Evolutionary conservation across 164 flowering plant genomes (phyloP).

Genomic region (Sedum album): DNA sequence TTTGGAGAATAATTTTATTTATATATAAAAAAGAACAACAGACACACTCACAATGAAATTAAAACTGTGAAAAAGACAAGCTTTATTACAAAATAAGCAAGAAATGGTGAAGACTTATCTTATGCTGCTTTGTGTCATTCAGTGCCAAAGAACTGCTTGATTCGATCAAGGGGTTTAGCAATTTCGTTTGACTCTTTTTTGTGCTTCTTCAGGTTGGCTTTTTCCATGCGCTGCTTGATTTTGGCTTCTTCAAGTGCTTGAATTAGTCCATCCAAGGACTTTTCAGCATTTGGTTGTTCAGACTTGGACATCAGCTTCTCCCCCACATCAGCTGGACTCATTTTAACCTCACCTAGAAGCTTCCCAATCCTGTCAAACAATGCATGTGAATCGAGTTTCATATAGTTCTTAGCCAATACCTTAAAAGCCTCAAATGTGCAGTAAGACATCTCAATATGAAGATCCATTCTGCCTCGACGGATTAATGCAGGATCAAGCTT

Average conservation of each 20-base stretch:
- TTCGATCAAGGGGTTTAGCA: background rate
- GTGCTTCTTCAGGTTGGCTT: conserved; percentile 11
- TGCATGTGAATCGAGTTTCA: conserved; percentile 21
- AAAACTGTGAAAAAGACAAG: too few species aligned
- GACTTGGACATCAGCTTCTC: conserved; percentile 35
- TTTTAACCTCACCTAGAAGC: conserved; percentile 18
- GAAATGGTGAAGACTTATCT: background rate
- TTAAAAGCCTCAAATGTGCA: conserved; percentile 32
- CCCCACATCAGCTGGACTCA: conserved; percentile 37
- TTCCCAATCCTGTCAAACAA: conserved; percentile 17
- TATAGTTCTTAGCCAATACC: conserved; percentile 38
- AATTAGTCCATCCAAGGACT: conserved; percentile 13
- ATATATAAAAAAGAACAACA: too few species aligned
- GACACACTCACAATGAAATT: too few species aligned
- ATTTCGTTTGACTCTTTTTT: background rate
- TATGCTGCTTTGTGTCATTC: background rate
- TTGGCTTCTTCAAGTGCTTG: conserved; percentile 16
- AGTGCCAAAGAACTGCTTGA: background rate
- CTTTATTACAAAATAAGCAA: background rate
- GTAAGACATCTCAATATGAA: conserved; percentile 33
- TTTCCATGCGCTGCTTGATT: background rate
- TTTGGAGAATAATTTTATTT: too few species aligned
- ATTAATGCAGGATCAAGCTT: conserved; percentile 39
- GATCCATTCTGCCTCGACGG: conserved; percentile 41
- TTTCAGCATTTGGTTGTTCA: background rate